Evolutionary conservation across 1,284 basidiomycete genomes (phyloP).

Genomic region (Puccinia horiana): DNA sequence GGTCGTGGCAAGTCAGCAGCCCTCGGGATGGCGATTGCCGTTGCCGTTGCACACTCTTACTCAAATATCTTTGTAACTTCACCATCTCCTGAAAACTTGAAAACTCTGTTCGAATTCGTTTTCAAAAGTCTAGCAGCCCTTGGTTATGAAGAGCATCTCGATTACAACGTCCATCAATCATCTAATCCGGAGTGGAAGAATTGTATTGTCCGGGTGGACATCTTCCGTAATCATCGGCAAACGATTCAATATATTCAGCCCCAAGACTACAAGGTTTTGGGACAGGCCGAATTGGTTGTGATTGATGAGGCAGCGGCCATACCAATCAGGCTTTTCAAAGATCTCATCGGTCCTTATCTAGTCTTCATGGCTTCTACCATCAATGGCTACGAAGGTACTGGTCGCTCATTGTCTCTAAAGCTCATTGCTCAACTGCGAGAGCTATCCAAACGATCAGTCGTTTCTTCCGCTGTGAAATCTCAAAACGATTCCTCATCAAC

Average conservation of each 20-base stretch:
- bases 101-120: slow-evolving; percentile 95
- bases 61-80: slow-evolving; percentile 98
- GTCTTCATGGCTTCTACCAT: slow-evolving; percentile 98
- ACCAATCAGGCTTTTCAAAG: slow-evolving; percentile 88
- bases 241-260: slow-evolving; percentile 97
- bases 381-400: slow-evolving; percentile 99
- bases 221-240: slow-evolving; percentile 89
- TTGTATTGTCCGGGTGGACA: slow-evolving; percentile 91
- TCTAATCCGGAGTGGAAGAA: slow-evolving; percentile 88
- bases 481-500: slow-evolving; percentile 60
- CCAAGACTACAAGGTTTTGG: slow-evolving; percentile 92
- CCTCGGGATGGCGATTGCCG: slow-evolving; percentile 87
- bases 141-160: slow-evolving; percentile 95
- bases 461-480: slow-evolving; percentile 53
- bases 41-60: slow-evolving; percentile 90
- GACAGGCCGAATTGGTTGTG: slow-evolving; percentile 95
- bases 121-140: slow-evolving; percentile 95
- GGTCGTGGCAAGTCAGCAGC: slow-evolving; percentile 97
- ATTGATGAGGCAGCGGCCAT: slow-evolving; percentile 99
- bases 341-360: slow-evolving; percentile 93
- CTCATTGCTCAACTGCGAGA: slow-evolving; percentile 95
- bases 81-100: slow-evolving; percentile 95
- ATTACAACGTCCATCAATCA: slow-evolving; percentile 93
- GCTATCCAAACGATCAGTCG: slow-evolving; percentile 66
- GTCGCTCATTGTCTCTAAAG: slow-evolving; percentile 93